Evolutionary conservation across 163 green algal genomes (phyloP).

Genomic region (Botryococcus braunii): DNA sequence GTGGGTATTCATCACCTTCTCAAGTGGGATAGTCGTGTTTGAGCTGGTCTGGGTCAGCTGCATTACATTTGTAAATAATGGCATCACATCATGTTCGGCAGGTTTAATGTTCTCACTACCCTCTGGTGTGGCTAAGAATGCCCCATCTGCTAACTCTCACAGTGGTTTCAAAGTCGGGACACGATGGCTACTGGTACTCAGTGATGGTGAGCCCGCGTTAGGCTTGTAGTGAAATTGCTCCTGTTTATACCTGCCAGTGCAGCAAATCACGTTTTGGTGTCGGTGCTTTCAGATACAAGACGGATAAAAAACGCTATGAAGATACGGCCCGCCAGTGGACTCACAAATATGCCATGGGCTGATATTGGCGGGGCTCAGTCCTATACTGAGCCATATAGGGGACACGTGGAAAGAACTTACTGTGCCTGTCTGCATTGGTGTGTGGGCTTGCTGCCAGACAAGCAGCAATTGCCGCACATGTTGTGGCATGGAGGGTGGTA

Average conservation of each 20-base stretch:
- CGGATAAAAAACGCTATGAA: conserved; percentile 48
- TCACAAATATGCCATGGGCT: conserved; percentile 24
- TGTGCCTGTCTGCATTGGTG: too few relatives aligned
- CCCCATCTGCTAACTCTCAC: not conserved
- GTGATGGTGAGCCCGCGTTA: not conserved
- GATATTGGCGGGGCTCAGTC: too few relatives aligned
- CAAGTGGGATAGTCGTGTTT: not conserved
- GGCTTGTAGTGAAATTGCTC: not conserved
- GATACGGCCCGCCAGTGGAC: conserved; percentile 55
- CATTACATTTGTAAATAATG: not conserved
- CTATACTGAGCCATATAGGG: too few relatives aligned
- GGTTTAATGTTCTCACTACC: not conserved
- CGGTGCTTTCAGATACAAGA: conserved; percentile 40
- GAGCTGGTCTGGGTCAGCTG: not conserved
- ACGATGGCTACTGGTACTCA: not conserved
- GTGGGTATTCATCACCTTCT: not conserved
- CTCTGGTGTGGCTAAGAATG: not conserved
- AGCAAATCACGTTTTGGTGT: not conserved
- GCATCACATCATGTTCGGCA: not conserved
- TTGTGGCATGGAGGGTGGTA: too few relatives aligned
- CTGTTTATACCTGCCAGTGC: not conserved
- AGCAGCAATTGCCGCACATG: too few relatives aligned
- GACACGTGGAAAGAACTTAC: too few relatives aligned
- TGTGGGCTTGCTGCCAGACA: too few relatives aligned
- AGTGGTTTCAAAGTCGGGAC: not conserved